A percentile compares a stretch with the other conserved stretches of the same genome.
These are phyloP conservation scores for Schoenoplectus tabernaemontani DNA, from an alignment of 202 grass and related monocot species.

Conservation along the genomic window DNA sequence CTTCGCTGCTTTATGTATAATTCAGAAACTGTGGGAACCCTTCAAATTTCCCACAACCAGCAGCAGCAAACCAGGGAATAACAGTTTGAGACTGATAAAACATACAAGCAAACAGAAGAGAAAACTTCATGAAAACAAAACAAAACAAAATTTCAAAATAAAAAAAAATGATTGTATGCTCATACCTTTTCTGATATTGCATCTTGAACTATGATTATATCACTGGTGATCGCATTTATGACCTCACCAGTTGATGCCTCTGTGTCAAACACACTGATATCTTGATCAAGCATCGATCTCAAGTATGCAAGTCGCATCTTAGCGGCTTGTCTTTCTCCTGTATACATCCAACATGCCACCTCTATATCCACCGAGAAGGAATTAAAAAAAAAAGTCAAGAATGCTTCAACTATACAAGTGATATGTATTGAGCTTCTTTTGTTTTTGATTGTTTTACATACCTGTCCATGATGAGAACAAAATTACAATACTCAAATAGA, in stretches of 20 bases:
- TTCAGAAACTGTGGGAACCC: not conserved
- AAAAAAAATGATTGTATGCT: not conserved
- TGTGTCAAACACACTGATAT: slow-evolving; percentile 89
- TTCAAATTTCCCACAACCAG: not conserved
- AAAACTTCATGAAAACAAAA: not conserved
- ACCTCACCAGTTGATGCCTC: slow-evolving; percentile 97
- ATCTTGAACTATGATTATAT: slow-evolving; percentile 95
- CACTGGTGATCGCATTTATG: slow-evolving; percentile 92
- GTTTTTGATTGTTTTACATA: slow-evolving; percentile 1
- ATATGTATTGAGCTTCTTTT: not conserved
- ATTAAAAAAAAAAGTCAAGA: not conserved
- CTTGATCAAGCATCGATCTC: slow-evolving; percentile 87
- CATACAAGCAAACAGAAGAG: not conserved
- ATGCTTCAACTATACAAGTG: not conserved
- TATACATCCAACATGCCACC: slow-evolving; percentile 99
- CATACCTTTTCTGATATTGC: slow-evolving; percentile 98
- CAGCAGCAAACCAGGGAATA: not conserved
- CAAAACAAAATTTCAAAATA: not conserved
- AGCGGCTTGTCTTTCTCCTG: slow-evolving; percentile 89
- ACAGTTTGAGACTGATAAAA: no score
- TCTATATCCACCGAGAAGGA: slow-evolving; percentile 26
- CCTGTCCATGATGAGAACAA: slow-evolving; percentile 98
- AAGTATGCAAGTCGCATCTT: slow-evolving; percentile 97
- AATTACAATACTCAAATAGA: slow-evolving; percentile 76
- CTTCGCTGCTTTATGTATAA: not conserved